A percentile compares a stretch with the other conserved stretches of the same genome.
Conservation (phyloP, 1,139 yeast species). For the Debaryomyces udenii region DNA sequence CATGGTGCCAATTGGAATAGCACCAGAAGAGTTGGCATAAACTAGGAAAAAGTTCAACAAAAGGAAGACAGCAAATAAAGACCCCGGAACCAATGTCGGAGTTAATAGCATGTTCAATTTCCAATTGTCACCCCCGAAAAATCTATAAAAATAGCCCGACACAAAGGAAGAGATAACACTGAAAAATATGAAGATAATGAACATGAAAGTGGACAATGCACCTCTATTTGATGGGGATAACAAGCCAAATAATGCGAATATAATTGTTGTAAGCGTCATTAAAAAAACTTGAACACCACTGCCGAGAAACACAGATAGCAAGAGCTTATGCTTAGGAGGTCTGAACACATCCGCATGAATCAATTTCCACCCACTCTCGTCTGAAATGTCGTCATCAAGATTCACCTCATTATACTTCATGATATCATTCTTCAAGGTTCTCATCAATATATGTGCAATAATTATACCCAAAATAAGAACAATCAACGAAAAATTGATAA, state of each 20-base stretch:
- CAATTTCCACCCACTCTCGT: constrained; percentile 97
- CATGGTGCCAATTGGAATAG: constrained; percentile 92
- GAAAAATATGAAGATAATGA: constrained; percentile 75
- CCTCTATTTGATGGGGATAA: constrained; percentile 96
- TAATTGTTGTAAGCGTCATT: constrained; percentile 74
- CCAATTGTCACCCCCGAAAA: constrained; percentile 93
- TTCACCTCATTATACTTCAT: constrained; percentile 87
- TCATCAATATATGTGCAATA: constrained; percentile 76
- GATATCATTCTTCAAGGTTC: constrained; percentile 84
- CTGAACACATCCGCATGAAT: constrained; percentile 96
- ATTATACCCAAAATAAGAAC: constrained; percentile 77
- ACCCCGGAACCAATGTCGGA: constrained; percentile 83
- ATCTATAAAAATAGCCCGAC: constrained; percentile 83
- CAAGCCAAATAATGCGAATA: constrained; percentile 85
- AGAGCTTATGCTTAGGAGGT: constrained; percentile 70
- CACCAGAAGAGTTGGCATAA: constrained; percentile 84
- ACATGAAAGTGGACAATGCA: constrained; percentile 86
- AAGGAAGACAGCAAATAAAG: constrained; percentile 63
- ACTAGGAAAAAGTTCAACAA: constrained; percentile 82
- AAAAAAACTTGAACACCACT: constrained; percentile 84
- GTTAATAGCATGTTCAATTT: constrained; percentile 80
- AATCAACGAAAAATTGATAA: constrained; percentile 79
- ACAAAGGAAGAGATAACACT: constrained; percentile 83
- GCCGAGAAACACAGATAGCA: constrained; percentile 81
- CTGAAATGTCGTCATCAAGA: constrained; percentile 84